phyloP scores from a whole-genome alignment of 202 grass and related monocot species.

The Panicum virgatum region DNA sequence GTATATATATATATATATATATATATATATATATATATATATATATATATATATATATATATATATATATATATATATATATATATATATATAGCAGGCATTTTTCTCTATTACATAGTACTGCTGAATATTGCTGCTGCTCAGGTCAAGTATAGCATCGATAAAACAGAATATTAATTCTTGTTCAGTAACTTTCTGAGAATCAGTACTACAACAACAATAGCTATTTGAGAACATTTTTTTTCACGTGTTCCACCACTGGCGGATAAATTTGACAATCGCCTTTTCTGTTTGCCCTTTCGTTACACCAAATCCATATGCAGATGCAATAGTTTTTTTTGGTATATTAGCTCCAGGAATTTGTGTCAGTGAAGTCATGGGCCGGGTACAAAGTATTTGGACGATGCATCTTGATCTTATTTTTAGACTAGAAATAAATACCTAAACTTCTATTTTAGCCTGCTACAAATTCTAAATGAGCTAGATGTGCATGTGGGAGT shows the following conservation, averaged over 20 bases:
- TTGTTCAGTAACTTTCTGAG: too few species aligned
- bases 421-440: too few species aligned
- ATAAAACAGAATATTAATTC: not conserved
- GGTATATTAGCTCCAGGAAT: not conserved
- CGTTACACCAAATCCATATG: conserved; percentile 11
- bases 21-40: too few species aligned
- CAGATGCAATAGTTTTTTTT: not conserved
- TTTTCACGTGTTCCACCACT: not conserved
- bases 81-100: too few species aligned
- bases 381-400: not conserved
- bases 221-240: not conserved
- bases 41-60: too few species aligned
- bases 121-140: not conserved
- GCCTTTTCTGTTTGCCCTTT: not conserved
- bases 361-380: not conserved
- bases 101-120: not conserved
- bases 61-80: too few species aligned
- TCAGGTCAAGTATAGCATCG: not conserved
- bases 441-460: not conserved
- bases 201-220: too few species aligned
- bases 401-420: not conserved
- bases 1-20: too few species aligned
- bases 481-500: not conserved
- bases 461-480: not conserved
- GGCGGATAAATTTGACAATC: not conserved